A percentile compares a stretch with the other conserved stretches of the same genome.
Evolutionary conservation across 352 stramenopile genomes (phyloP).

Genomic region (Phytophthora pini): DNA sequence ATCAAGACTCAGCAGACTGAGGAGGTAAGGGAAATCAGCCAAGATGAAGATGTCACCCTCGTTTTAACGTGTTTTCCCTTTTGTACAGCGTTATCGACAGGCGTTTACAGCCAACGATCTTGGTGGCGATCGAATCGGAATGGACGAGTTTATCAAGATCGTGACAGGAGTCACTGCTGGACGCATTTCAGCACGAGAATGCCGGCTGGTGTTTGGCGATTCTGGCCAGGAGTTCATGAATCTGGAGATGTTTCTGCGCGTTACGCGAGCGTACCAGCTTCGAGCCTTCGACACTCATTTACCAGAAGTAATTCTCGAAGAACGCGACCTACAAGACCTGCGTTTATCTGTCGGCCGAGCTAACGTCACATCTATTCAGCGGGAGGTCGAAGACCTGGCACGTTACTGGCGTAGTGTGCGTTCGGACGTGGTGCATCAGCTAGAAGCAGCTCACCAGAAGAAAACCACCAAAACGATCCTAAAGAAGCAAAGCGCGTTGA

Average conservation of each 20-base stretch:
- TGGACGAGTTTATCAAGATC: conserved; percentile 80
- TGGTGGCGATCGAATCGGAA: conserved; percentile 56
- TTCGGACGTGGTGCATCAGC: conserved; percentile 52
- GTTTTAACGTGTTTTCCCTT: background rate
- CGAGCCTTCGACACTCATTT: conserved; percentile 58
- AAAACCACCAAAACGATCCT: conserved; percentile 64
- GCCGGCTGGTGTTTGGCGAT: conserved; percentile 70
- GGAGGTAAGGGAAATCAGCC: conserved; percentile 37
- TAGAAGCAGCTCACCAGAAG: conserved; percentile 70
- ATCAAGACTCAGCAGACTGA: conserved; percentile 54
- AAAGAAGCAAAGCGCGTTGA: conserved; percentile 57
- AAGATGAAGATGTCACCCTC: no score
- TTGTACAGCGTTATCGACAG: conserved; percentile 52
- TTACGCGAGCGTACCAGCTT: conserved; percentile 67
- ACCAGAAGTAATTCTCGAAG: conserved; percentile 54
- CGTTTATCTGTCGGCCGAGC: conserved; percentile 50
- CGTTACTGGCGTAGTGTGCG: conserved; percentile 68
- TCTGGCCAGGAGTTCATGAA: conserved; percentile 67
- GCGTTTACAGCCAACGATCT: conserved; percentile 53
- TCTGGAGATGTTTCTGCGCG: conserved; percentile 57
- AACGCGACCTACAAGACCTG: conserved; percentile 59
- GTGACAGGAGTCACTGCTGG: conserved; percentile 65
- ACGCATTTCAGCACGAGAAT: conserved; percentile 56
- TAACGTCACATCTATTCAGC: conserved; percentile 62
- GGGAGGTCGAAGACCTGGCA: conserved; percentile 71